Evolutionary conservation across 495 filamentous ascomycete genomes (phyloP), one percentile per base, ranked within the genome.

Genomic region (Penicillium maclennaniae): DNA sequence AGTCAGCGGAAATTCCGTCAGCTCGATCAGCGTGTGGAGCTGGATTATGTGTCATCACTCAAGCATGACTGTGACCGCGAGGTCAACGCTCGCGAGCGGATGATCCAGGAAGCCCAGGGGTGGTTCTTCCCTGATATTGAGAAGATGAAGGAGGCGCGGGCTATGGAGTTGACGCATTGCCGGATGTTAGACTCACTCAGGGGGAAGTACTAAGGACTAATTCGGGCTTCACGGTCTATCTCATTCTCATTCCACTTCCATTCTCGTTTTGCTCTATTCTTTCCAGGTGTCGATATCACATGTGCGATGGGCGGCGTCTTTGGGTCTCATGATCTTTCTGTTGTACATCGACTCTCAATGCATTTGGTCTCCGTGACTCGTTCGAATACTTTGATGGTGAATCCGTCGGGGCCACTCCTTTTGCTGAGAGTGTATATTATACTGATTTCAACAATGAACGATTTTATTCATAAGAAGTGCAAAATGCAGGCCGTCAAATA

Each of bases 41-140:
- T 78, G 5, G 79, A 81, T 12, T 89, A 88, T 51, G 78, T 95
- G 43, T 75, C 78, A 31, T 69, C 72, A 39, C 70, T 97, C 16
- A 77, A 78, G 23, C 73, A 78, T 43, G 77, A 85, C 52, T 98
- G 93, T 68, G 86, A 91, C 45, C 68, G 69, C 27, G 92, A 97
- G 66, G 67, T 79, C 45, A 68, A 77, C 38, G 66, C 78, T 46
- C 80, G 83, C 66, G 78, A 82, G 49, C 77, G 82, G 27, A 75
- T 91, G 70, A 71, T 83, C 40, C 81, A 96, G 45, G 87, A 88
- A 27, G 92, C 93, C 2, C 83, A 87, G 61, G 92, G 93, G 12
- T 96, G 89, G 87, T 91, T 97, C 61, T 89, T 81, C 70, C 80
- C 79, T 38, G 90, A 96, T 65, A 72, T 77, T 31, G 84, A 85